Evolutionary conservation across 257 asterid genomes (phyloP).

Genomic region (Solanum peruvianum): DNA sequence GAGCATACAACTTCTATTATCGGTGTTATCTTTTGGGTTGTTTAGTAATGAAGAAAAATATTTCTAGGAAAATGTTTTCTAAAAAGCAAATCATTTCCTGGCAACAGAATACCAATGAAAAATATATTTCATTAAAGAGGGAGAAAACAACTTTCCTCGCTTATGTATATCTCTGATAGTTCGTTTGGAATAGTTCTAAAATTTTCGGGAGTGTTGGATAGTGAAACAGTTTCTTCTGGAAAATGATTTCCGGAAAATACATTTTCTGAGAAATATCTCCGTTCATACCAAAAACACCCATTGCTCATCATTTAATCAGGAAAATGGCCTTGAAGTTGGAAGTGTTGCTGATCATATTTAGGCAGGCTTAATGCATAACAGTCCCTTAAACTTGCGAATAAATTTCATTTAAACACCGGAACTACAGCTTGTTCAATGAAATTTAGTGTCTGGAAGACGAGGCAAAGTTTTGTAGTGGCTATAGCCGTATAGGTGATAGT

Average conservation of each 20-base stretch:
- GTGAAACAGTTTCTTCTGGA: not conserved
- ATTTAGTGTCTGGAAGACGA: not conserved
- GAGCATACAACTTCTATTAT: not conserved
- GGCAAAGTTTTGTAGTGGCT: not conserved
- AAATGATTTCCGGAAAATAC: not conserved
- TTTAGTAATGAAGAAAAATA: not conserved
- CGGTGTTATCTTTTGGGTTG: not conserved
- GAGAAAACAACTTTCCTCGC: not conserved
- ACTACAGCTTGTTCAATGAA: not conserved
- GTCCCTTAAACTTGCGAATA: not conserved
- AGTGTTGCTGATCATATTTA: not conserved
- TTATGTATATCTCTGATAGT: not conserved
- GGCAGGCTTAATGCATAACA: not conserved
- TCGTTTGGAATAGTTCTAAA: not conserved
- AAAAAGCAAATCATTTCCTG: not conserved
- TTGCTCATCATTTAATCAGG: not conserved
- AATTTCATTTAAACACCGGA: not conserved
- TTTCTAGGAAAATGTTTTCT: not conserved
- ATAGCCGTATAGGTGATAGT: not conserved
- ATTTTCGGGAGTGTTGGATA: not conserved
- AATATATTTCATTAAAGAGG: not conserved
- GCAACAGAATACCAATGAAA: not conserved
- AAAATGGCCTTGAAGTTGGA: not conserved
- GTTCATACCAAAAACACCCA: not conserved
- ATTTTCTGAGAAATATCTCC: not conserved